Percentiles rank a stretch among this genome's conserved stretches.
Conservation (phyloP, 306 rosid genomes). For the Gastrolobium bilobum region DNA sequence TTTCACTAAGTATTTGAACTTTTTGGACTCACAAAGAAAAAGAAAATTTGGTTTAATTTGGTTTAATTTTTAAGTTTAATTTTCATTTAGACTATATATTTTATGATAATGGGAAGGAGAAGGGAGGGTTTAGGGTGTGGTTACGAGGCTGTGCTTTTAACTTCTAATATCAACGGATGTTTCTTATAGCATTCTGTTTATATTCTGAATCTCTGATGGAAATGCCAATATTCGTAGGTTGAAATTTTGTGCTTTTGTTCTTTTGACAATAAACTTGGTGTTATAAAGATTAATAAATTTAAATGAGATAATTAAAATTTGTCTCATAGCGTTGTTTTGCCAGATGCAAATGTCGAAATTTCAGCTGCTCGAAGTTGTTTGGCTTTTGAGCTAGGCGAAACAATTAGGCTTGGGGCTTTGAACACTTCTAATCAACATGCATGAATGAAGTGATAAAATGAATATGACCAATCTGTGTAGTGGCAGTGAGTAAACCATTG, state of each 20-base stretch:
- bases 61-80: conserved; percentile 28
- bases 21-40: too few species aligned
- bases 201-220: conserved; percentile 16
- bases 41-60: conserved; percentile 24
- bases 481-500: neutral
- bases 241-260: conserved; percentile 8
- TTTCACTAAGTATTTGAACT: too few species aligned
- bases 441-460: conserved; percentile 32
- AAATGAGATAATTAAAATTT: conserved; percentile 8
- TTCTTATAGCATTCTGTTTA: conserved; percentile 6
- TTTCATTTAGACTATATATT: conserved; percentile 4
- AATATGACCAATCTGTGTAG: neutral
- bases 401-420: conserved; percentile 34
- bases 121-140: neutral
- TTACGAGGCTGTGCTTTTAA: neutral
- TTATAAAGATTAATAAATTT: neutral
- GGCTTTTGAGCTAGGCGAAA: conserved; percentile 19
- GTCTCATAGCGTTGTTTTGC: neutral
- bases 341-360: conserved; percentile 30
- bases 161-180: too few species aligned
- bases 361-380: conserved; percentile 1
- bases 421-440: conserved; percentile 11
- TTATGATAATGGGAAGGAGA: neutral
- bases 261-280: conserved; percentile 23
- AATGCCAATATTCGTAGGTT: neutral